Percentiles rank a stretch among this genome's conserved stretches.
phyloP scores from a whole-genome alignment of 352 stramenopile species.

The Thraustochytrium sp. region DNA sequence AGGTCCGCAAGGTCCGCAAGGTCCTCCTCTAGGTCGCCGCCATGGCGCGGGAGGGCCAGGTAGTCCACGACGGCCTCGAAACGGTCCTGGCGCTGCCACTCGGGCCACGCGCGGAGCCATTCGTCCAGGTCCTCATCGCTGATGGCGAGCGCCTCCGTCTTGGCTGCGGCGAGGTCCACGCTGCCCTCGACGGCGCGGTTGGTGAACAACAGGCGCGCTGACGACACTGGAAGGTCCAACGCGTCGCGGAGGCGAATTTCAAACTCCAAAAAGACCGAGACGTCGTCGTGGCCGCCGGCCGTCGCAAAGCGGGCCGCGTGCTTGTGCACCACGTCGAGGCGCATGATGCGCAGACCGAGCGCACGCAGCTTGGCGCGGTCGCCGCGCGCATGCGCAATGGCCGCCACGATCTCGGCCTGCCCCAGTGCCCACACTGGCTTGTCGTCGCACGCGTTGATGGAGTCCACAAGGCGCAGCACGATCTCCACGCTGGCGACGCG shows the following conservation, averaged over 20 bases:
- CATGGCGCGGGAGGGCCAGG: background rate
- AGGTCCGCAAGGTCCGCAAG: background rate
- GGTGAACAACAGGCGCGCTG: background rate
- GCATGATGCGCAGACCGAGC: background rate
- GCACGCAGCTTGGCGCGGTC: background rate
- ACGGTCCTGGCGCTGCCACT: constrained; percentile 31
- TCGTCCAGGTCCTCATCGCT: background rate
- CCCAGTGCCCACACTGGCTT: constrained; percentile 25
- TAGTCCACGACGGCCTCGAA: background rate
- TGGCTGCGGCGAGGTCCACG: background rate
- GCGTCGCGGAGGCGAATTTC: background rate
- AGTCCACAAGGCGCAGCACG: background rate
- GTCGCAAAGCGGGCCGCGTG: background rate
- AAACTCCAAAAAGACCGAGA: constrained; percentile 3
- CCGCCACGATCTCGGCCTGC: constrained; percentile 13
- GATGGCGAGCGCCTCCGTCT: background rate
- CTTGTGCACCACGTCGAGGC: background rate
- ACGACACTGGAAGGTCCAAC: background rate
- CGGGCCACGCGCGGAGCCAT: background rate
- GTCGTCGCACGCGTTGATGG: background rate
- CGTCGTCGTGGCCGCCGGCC: background rate
- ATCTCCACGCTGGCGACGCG: background rate
- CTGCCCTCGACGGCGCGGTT: background rate
- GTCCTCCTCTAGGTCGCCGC: background rate
- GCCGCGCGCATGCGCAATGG: background rate